Base-by-base conservation (phyloP, 371 early-diverging fungal species). In the Zychaea mexicana region DNA sequence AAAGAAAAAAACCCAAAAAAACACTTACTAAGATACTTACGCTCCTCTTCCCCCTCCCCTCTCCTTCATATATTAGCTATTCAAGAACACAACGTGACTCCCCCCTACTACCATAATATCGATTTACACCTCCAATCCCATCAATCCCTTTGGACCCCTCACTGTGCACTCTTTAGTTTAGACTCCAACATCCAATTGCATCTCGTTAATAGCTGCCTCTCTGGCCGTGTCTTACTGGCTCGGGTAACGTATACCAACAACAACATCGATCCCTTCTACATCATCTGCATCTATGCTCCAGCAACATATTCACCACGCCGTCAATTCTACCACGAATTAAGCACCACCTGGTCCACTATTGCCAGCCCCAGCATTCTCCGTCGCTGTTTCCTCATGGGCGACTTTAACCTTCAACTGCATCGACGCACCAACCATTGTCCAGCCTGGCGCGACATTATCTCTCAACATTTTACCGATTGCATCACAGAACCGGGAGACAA, bases 1-100 rank as follows among this genome's bases (percentile, higher is more conserved):
- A 54, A 7, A 19, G 32, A 54, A 30, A n/a, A n/a, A n/a, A 27
- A 54, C 55, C 49, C 49, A 47, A 47, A 47, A 47, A 47, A 47
- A 47, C 22, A 47, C 7, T 47, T 47, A 47, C 24, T 47, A 47
- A 19, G 49, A 3, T 22, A 22, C 24, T 22, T 47, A 47, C n/a
- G 3, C n/a, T 22, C 2, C 24, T 24, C 5, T 6, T 24, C 21
- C 26, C 7, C 6, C 26, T 26, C 55, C 27, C 55, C 31, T 17
- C 13, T 12, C 15, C 55, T 30, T 24, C 13, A 28, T 28, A 32
- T 54, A 3, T 54, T 54, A 54, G 55, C 55, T 15, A 32, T 54
- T 17, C 55, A 54, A 54, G 55, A 54, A 54, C 55, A 54, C 33
- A 28, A 54, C 21, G 33, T 54, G 5, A 30, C 55, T 7, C 55